These are phyloP conservation scores for Spinellus fusiger DNA, from an alignment of 192 early-diverging fungal genomes.

Conservation along the genomic window DNA sequence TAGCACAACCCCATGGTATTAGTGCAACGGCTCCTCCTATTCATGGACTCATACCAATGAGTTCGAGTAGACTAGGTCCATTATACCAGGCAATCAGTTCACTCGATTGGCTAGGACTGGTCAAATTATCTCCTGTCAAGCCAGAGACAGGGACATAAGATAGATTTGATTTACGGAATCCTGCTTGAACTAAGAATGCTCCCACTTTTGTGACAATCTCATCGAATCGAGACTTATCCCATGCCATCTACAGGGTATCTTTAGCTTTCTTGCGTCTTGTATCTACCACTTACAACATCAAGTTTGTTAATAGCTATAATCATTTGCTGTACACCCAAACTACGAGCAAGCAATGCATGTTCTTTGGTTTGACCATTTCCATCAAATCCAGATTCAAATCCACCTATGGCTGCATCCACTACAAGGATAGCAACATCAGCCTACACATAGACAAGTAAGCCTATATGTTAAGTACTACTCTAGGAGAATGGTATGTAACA, in stretches of 20 bases:
- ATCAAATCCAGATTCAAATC: conserved; percentile 95
- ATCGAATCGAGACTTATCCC: conserved; percentile 74
- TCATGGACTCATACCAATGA: conserved; percentile 42
- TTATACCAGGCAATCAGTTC: conserved; percentile 67
- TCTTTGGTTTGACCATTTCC: conserved; percentile 93
- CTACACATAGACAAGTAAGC: conserved; percentile 29
- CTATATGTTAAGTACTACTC: not conserved
- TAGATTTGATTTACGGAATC: conserved; percentile 71
- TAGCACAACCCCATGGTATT: conserved; percentile 6
- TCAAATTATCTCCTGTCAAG: conserved; percentile 84
- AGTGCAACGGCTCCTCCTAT: not conserved
- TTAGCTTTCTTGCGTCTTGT: not conserved
- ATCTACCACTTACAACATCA: conserved; percentile 57
- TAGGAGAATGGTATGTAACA: not conserved
- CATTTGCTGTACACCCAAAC: conserved; percentile 88
- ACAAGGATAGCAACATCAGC: conserved; percentile 96
- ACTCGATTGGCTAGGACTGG: conserved; percentile 33
- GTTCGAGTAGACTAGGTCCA: conserved; percentile 72
- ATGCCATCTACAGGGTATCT: conserved; percentile 47
- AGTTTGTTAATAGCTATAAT: conserved; percentile 96
- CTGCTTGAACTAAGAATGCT: conserved; percentile 69
- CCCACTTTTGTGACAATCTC: conserved; percentile 67
- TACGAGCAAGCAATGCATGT: conserved; percentile 86
- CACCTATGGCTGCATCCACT: conserved; percentile 81
- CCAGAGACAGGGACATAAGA: conserved; percentile 90